Percentiles rank a stretch among this genome's conserved stretches.
Conservation (phyloP, 345 rosid species). For the Eucalyptus curtisii region DNA sequence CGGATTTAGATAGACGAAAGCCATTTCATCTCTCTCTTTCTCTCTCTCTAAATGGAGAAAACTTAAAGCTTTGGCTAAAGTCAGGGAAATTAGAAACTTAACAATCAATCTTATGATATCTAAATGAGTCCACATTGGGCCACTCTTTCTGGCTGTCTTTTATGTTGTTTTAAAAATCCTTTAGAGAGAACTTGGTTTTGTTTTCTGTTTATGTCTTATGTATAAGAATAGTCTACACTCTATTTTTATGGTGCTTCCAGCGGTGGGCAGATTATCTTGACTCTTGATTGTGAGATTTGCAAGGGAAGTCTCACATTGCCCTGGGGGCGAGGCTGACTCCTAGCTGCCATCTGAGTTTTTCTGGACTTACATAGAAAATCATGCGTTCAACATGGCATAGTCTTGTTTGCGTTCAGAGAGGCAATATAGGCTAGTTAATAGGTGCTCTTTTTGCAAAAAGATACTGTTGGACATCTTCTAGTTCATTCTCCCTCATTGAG, state of each 20-base stretch:
- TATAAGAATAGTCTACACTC: background rate
- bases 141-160: background rate
- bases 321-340: background rate
- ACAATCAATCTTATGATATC: background rate
- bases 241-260: background rate
- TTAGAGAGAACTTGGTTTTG: background rate
- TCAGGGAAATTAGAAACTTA: background rate
- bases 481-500: background rate
- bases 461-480: background rate
- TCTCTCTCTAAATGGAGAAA: background rate
- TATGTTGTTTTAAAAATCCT: background rate
- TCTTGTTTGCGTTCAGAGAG: background rate
- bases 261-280: background rate
- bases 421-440: background rate
- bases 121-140: background rate
- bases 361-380: background rate
- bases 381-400: background rate
- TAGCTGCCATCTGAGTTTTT: background rate
- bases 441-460: background rate
- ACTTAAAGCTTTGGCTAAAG: background rate
- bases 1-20: background rate
- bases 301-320: background rate
- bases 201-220: background rate
- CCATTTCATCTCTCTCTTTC: background rate
- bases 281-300: background rate